These are phyloP conservation scores for Botrytis pseudocinerea DNA, from an alignment of 2,329 filamentous ascomycete species.

Conservation along the genomic window DNA sequence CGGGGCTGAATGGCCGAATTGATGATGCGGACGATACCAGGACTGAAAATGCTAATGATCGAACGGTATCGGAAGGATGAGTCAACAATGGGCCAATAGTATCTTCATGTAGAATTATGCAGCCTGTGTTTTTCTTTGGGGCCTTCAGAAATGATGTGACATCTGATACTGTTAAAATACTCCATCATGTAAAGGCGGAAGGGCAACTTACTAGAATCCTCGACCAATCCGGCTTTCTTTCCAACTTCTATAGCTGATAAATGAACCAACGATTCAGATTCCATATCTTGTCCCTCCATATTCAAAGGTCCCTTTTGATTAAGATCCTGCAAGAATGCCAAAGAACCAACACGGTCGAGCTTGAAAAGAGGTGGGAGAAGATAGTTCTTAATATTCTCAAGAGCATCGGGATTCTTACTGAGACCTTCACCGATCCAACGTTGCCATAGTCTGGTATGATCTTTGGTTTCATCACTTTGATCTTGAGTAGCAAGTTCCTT, in stretches of 20 bases:
- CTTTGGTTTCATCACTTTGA: constrained; percentile 42
- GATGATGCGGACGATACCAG: constrained; percentile 74
- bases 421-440: constrained; percentile 57
- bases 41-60: constrained; percentile 78
- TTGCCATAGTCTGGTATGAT: constrained; percentile 49
- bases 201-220: constrained; percentile 59
- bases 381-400: constrained; percentile 65
- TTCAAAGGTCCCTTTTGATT: constrained; percentile 53
- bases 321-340: constrained; percentile 59
- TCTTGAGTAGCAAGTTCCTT: constrained; percentile 31
- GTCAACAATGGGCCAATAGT: constrained; percentile 55
- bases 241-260: constrained; percentile 69
- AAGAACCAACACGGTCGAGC: constrained; percentile 52
- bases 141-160: constrained; percentile 43
- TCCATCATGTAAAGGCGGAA: background rate
- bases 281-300: constrained; percentile 48
- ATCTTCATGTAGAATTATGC: constrained; percentile 44
- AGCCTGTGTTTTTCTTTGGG: constrained; percentile 39
- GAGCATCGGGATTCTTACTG: constrained; percentile 49
- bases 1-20: constrained; percentile 68
- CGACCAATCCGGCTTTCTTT: constrained; percentile 68
- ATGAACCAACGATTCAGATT: constrained; percentile 58
- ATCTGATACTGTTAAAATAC: constrained; percentile 27
- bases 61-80: constrained; percentile 62
- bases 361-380: constrained; percentile 64